Evolutionary conservation across 306 rosid genomes (phyloP).

Genomic region (Nissolia schottii): DNA sequence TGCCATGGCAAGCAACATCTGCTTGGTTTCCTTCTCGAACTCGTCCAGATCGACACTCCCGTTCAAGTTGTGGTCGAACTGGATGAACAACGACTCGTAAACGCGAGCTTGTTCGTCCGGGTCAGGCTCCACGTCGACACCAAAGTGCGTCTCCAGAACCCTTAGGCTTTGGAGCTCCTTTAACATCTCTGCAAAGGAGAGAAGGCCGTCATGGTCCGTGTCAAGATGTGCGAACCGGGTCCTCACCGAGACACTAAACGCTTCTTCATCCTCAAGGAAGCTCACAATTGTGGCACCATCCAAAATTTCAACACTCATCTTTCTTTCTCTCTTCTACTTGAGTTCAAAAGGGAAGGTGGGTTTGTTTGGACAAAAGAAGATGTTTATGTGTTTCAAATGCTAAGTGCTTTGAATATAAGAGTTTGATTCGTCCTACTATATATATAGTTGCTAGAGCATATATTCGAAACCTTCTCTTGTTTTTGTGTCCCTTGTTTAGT

Average conservation of each 20-base stretch:
- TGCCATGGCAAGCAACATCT: slow-evolving; percentile 76
- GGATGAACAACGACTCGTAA: slow-evolving; percentile 52
- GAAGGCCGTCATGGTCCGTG: slow-evolving; percentile 51
- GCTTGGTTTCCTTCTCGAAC: slow-evolving; percentile 62
- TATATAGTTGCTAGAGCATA: slow-evolving; percentile 23
- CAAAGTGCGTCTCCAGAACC: slow-evolving; percentile 63
- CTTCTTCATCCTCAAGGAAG: slow-evolving; percentile 73
- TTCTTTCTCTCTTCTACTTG: slow-evolving; percentile 1
- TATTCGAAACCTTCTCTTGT: slow-evolving; percentile 21
- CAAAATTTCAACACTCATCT: slow-evolving; percentile 71
- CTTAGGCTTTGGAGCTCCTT: slow-evolving; percentile 61
- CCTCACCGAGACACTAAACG: slow-evolving; percentile 26
- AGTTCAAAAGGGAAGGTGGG: background rate
- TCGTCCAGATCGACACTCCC: slow-evolving; percentile 63
- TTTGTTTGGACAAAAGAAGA: background rate
- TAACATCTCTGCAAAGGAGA: slow-evolving; percentile 66
- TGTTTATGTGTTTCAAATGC: slow-evolving; percentile 9
- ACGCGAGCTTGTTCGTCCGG: slow-evolving; percentile 54
- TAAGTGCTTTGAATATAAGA: slow-evolving; percentile 16
- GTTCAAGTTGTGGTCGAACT: slow-evolving; percentile 56
- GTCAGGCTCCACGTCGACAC: slow-evolving; percentile 55
- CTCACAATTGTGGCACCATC: slow-evolving; percentile 63
- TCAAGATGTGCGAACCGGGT: slow-evolving; percentile 56
- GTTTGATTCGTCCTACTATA: background rate
- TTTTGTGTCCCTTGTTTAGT: slow-evolving; percentile 15